Percentiles rank a stretch among this genome's conserved stretches.
phyloP scores from a whole-genome alignment of 371 early-diverging fungal species.

The Smittium mucronatum region DNA sequence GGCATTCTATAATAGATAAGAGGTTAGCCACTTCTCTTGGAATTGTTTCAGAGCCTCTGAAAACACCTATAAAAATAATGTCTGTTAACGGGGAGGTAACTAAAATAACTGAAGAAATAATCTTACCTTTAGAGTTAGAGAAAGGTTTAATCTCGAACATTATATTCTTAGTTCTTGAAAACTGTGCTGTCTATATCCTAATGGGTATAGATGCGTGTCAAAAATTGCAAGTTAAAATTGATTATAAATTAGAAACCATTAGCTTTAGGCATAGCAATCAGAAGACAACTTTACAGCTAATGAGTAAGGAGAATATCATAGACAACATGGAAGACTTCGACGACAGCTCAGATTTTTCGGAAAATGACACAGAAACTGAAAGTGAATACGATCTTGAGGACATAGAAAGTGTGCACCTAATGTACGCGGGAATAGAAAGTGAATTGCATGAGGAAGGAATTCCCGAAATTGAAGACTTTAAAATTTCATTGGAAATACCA shows the following conservation, averaged over 20 bases:
- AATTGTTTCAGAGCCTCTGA: neutral
- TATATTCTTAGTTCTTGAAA: neutral
- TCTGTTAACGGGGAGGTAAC: neutral
- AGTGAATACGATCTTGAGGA: neutral
- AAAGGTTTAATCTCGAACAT: neutral
- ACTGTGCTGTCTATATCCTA: neutral
- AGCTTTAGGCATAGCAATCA: neutral
- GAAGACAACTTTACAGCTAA: neutral
- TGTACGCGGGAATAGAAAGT: neutral
- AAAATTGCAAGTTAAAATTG: neutral
- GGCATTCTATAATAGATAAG: neutral
- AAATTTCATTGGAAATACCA: neutral
- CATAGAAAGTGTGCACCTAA: neutral
- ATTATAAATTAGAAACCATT: neutral
- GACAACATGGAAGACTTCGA: neutral
- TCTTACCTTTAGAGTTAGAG: neutral
- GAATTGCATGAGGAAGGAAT: neutral
- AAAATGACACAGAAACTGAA: neutral
- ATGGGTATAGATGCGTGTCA: neutral
- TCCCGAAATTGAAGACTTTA: neutral
- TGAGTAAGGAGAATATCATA: neutral
- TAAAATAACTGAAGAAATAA: neutral
- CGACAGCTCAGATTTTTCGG: neutral
- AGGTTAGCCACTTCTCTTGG: neutral
- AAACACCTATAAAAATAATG: neutral